A percentile compares a stretch with the other conserved stretches of the same genome.
phyloP scores from a whole-genome alignment of 2,329 filamentous ascomycete species.

The Cyanodermella asteris region DNA sequence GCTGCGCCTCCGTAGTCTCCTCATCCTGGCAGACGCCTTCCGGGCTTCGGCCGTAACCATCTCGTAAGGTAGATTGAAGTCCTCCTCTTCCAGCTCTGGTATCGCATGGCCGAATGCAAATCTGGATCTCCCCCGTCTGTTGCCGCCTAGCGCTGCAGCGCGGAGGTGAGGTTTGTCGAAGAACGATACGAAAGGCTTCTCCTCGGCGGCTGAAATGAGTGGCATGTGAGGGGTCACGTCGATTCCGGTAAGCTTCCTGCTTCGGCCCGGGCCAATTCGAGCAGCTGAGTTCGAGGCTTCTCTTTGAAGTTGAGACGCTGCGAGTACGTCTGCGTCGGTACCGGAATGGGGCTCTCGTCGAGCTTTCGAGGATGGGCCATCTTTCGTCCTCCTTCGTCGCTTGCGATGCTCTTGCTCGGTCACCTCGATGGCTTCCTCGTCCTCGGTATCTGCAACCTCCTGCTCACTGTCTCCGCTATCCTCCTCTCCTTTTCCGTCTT shows the following conservation, averaged over 20 bases:
- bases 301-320: no score
- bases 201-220: constrained; percentile 16
- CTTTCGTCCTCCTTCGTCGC: constrained; percentile 12
- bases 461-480: constrained; percentile 23
- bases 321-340: no score
- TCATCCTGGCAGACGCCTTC: constrained; percentile 15
- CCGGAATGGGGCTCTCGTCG: no score
- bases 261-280: no score
- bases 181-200: constrained; percentile 63
- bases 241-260: constrained; percentile 5
- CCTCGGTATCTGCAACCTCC: constrained; percentile 17
- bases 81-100: constrained; percentile 45
- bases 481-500: constrained; percentile 14
- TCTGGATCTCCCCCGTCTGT: constrained; percentile 45
- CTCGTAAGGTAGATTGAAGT: constrained; percentile 56
- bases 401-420: no score
- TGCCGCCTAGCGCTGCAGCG: constrained; percentile 53
- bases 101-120: constrained; percentile 66
- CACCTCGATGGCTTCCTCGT: constrained; percentile 4
- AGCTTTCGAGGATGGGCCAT: no score
- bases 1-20: no score
- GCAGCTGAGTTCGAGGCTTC: no score
- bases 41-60: constrained; percentile 23
- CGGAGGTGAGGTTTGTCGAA: constrained; percentile 62
- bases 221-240: constrained; percentile 9